A percentile compares a stretch with the other conserved stretches of the same genome.
Conservation (phyloP, 1,139 yeast genomes). For the Diutina sp. region DNA sequence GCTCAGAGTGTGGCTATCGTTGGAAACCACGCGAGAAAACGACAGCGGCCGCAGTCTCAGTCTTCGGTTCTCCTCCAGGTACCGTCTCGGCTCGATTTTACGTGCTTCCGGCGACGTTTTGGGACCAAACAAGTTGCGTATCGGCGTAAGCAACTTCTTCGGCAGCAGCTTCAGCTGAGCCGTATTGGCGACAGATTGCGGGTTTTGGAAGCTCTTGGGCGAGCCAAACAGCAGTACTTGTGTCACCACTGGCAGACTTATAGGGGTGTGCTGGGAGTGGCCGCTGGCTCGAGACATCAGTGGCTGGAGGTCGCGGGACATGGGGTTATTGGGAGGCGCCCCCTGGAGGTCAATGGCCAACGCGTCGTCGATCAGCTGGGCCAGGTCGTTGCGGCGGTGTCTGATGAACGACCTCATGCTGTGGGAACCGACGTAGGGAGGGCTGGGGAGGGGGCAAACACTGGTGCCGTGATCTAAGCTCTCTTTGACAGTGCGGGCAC, state of each 20-base stretch:
- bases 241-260: not conserved
- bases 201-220: not conserved
- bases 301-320: not conserved
- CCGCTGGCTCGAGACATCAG: not conserved
- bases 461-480: too few species aligned
- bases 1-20: not conserved
- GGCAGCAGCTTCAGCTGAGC: not conserved
- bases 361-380: not conserved
- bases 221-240: not conserved
- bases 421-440: not conserved
- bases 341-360: not conserved
- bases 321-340: not conserved
- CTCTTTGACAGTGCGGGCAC: too few species aligned
- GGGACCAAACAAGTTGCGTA: not conserved
- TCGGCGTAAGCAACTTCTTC: not conserved
- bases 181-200: not conserved
- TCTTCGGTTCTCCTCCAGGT: not conserved
- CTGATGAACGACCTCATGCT: conserved; percentile 1
- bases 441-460: too few species aligned
- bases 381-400: conserved; percentile 1
- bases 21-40: not conserved
- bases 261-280: not conserved
- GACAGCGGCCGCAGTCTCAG: not conserved
- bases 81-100: not conserved
- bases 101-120: not conserved